Base-by-base conservation (phyloP, 345 rosid genomes). In the Corchorus capsularis region DNA sequence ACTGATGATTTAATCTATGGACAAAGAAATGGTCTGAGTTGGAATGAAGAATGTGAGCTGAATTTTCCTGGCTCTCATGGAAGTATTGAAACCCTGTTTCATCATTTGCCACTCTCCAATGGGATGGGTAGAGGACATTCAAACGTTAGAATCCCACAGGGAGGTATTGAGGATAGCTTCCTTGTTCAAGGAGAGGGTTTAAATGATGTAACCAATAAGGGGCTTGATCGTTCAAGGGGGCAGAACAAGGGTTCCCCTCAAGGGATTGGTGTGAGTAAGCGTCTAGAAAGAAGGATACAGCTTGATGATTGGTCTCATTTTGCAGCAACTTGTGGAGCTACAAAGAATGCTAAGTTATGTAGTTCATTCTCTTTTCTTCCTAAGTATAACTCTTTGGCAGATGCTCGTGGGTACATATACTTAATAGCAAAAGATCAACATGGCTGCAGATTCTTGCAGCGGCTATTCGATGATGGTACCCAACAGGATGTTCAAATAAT, bases 371-470 rank as follows among this genome's bases (percentile, higher is more conserved):
- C 65, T 72, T 34, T 54, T 73, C 69, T 77, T 49, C 76, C 78
- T 17, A 61, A 80, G 16, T 84, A 54, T 78, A 83, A 79, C 68
- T 56, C 80, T 52, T 74, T 84, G 82, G 82, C 72, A 35, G 83
- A 85, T 53, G 78, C 69, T 39, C 80, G 71, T 1, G 87, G 88
- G 12, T 65, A 60, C 61, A 80, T 86, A 11, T 82, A 84, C 79
- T 46, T 78, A 10, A 78, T 86, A 78, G 89, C 89, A 6, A 84
- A 78, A 65, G 86, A 88, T 72, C 87, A 84, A 20, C 80, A 82
- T 67, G 91, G 91, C 34, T 88, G 91, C 69, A 82, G 86, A 70
- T 81, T 75, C 72, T 86, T 88, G 22, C 85, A 85, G 73, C 77
- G 77, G 32, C 59, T 82, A 57, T 69, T 86, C 50, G 82, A 81